Base-by-base conservation (phyloP, 2,329 filamentous ascomycete genomes). In the Xylaria sp. region DNA sequence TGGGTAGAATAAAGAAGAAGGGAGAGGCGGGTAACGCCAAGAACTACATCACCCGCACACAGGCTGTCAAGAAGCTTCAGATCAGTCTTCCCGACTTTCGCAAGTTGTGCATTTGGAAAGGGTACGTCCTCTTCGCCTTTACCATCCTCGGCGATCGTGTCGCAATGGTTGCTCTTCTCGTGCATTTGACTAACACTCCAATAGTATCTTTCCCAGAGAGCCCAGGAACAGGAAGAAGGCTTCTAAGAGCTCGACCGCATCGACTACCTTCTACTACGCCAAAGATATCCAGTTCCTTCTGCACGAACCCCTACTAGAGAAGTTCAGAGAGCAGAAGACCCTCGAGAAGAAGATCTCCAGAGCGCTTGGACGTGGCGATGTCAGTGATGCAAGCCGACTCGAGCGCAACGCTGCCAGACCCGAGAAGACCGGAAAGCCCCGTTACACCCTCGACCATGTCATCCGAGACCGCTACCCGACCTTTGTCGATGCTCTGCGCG, bases 61-160 rank as follows among this genome's bases (percentile, higher is more conserved):
- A 97, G 80, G 94, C 94, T 51, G 91, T 99, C 70, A 91, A 92
- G 76, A 99, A 97, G 80, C 87, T 99, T 64, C 94, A 99, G 78
- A 90, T 99, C 76, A 96, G 90, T 71, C 85, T 99, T 59, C 92
- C 92, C 67, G 94, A 99, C 78, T 99, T 99, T 79, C 88, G 94
- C 78, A 89, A 96, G 79, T 83, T 99, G 74, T 99, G 94, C 80
- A 99, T 99, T 76, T 99, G 96, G 88, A 97, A 97, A 81, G 94
- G 92, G 69, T 71, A 68, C 55, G 68, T 16, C 16, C 16, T 16
- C 16, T 1, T 44, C 13, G 23, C 7, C 39, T 18, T 3, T 30
- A n/a, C 37, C 13, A 9, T 30, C 23, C 19, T 42, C 37, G 23
- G 16, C 56, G 37, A 30, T 44, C 47, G 35, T 54, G 37, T 42